These are phyloP conservation scores for Amauroascus niger DNA, from an alignment of 2,329 filamentous ascomycete genomes.

Conservation along the genomic window DNA sequence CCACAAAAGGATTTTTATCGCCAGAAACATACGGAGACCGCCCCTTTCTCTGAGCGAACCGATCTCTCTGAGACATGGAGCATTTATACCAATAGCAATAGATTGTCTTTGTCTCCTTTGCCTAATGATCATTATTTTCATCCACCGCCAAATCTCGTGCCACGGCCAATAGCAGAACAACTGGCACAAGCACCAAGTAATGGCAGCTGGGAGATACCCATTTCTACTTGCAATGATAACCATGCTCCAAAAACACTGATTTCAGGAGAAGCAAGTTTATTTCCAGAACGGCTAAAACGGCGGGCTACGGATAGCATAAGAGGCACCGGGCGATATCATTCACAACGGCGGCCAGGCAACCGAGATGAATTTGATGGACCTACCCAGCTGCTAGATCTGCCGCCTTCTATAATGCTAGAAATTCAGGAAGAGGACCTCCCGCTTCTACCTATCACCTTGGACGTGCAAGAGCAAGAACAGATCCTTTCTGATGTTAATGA, in stretches of 20 bases:
- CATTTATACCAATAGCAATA: constrained; percentile 9
- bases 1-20: constrained; percentile 3
- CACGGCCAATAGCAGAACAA: constrained; percentile 26
- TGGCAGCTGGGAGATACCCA: constrained; percentile 29
- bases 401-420: constrained; percentile 59
- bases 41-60: constrained; percentile 2
- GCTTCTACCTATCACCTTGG: constrained; percentile 69
- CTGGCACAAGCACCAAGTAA: constrained; percentile 25
- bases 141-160: constrained; percentile 23
- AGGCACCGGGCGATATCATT: constrained; percentile 29
- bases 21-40: not conserved
- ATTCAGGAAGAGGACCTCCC: constrained; percentile 72
- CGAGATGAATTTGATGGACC: constrained; percentile 84
- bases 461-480: constrained; percentile 74
- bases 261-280: constrained; percentile 29
- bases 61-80: constrained; percentile 4
- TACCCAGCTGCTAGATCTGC: constrained; percentile 68
- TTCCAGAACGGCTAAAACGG: constrained; percentile 30
- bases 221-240: constrained; percentile 25
- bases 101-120: constrained; percentile 18
- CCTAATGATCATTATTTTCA: constrained; percentile 25
- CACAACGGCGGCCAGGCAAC: constrained; percentile 61
- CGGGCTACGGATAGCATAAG: constrained; percentile 27
- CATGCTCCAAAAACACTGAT: constrained; percentile 28
- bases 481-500: constrained; percentile 75